phyloP scores from a whole-genome alignment of 2,329 filamentous ascomycete species.

The Fusarium sp. region DNA sequence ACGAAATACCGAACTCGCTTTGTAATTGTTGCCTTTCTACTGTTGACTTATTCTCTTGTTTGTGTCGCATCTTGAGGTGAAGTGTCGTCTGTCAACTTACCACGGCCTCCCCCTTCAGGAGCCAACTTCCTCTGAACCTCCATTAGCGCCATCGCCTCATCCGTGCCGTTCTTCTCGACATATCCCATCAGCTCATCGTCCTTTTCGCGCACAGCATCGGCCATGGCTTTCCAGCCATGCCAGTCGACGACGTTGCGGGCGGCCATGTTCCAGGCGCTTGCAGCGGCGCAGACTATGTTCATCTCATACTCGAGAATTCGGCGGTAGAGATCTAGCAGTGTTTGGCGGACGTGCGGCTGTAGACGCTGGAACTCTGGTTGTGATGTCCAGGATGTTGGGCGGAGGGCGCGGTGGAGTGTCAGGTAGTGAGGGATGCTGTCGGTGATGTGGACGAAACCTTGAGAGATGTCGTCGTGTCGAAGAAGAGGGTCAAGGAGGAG shows the following conservation, averaged over 20 bases:
- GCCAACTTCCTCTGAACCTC: conserved; percentile 30
- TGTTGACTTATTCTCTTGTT: conserved; percentile 3
- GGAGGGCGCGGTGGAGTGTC: conserved; percentile 49
- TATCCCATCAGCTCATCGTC: conserved; percentile 47
- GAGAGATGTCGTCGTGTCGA: conserved; percentile 49
- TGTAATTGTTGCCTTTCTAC: neutral
- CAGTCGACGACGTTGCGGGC: conserved; percentile 56
- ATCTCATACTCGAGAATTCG: conserved; percentile 56
- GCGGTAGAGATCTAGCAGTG: conserved; percentile 50
- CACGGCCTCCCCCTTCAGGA: conserved; percentile 31
- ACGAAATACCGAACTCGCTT: conserved; percentile 7
- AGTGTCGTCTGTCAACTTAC: conserved; percentile 3
- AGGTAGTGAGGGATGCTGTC: conserved; percentile 55
- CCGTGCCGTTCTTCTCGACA: conserved; percentile 43
- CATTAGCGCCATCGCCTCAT: conserved; percentile 34
- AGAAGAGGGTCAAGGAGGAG: conserved; percentile 55
- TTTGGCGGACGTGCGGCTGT: conserved; percentile 41
- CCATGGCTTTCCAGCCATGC: conserved; percentile 50
- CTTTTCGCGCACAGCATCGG: conserved; percentile 45
- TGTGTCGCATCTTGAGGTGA: neutral
- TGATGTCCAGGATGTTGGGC: conserved; percentile 44
- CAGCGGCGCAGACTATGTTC: conserved; percentile 57
- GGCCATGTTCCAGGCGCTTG: conserved; percentile 55
- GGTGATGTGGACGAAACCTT: conserved; percentile 52
- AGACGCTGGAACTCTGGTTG: conserved; percentile 43